Evolutionary conservation across 2,329 filamentous ascomycete species (phyloP), one percentile per base, ranked within the genome.

Genomic region (Endothia cerciana): DNA sequence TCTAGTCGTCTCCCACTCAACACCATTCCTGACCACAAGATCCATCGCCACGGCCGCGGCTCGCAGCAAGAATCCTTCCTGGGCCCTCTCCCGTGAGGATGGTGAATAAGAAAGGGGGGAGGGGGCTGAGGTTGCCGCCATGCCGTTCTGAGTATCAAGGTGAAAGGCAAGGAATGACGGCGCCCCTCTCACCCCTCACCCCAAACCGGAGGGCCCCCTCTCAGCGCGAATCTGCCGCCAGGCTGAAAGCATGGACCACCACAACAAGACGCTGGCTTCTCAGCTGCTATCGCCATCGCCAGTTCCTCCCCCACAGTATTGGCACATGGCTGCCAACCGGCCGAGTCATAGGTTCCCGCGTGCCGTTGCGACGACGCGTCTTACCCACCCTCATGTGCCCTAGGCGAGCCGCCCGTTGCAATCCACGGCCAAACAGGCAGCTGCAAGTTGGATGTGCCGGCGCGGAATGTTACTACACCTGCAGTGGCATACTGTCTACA

Each of bases 401-500:
- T 30, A 10, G 25, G 49, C 49, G 49, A 28, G 49, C 55, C 33
- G 11, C 6, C 33, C 28, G n/a, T 22, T 38, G 7, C 38, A 59
- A 59, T 22, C 22, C 40, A 59, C 25, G 38, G 56, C 56, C 25
- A 45, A 41, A 59, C 30, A 41, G 56, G 57, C 22, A 59, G 57
- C 57, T 59, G 57, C 38, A 59, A 10, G 8, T 43, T 22, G 38
- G 40, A 59, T 30, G 11, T 19, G 40, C 40, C 15, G 55, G 33
- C 55, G 10, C 55, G 17, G n/a, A 25, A 25, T 41, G 57, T 45
- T 30, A 45, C 40, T 10, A 55, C 17, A 36, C 19, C 51, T 19
- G 19, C 51, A 36, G 51, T 55, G 28, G 40, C 38, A 25, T 11
- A 33, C 22, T 19, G 22, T n/a, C n/a, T 30, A n/a, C 51, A 55